Conservation (phyloP, 805 yeast species). For the Cyberlindnera maritima region DNA sequence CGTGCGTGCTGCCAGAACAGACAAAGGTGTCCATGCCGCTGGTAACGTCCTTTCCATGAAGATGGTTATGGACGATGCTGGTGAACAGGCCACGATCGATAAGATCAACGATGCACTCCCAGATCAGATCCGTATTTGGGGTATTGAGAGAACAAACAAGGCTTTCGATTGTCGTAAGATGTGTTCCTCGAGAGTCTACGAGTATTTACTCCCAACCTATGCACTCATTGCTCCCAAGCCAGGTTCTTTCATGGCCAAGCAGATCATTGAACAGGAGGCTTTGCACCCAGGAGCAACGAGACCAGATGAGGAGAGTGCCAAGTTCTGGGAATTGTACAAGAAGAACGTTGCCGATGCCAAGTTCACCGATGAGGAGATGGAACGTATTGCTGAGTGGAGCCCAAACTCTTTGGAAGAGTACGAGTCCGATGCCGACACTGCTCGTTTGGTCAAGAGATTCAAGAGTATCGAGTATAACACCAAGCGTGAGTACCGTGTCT, state of each 20-base stretch:
- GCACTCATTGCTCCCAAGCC: constrained; percentile 91
- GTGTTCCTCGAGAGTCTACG: constrained; percentile 96
- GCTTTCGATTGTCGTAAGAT: constrained; percentile 91
- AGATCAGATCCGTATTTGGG: constrained; percentile 89
- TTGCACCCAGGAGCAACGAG: constrained; percentile 59
- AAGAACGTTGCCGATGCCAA: constrained; percentile 34
- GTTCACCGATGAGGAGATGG: constrained; percentile 29
- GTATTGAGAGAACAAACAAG: constrained; percentile 82
- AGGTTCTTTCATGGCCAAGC: constrained; percentile 57
- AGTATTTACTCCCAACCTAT: constrained; percentile 89
- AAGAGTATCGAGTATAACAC: constrained; percentile 63
- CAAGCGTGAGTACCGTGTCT: constrained; percentile 68
- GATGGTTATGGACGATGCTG: constrained; percentile 66
- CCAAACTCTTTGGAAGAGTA: constrained; percentile 38
- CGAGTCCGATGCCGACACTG: constrained; percentile 35
- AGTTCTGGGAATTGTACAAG: constrained; percentile 64
- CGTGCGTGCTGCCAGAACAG: constrained; percentile 85
- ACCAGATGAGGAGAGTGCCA: constrained; percentile 64
- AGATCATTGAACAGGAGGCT: constrained; percentile 49
- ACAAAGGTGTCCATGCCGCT: constrained; percentile 97
- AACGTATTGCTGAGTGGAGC: constrained; percentile 26
- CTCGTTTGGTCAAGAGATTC: constrained; percentile 44
- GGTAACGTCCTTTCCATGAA: constrained; percentile 87
- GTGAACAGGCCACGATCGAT: constrained; percentile 43
- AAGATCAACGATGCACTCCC: constrained; percentile 79